Conservation (phyloP, 257 asterid species). For the Eucommia ulmoides region DNA sequence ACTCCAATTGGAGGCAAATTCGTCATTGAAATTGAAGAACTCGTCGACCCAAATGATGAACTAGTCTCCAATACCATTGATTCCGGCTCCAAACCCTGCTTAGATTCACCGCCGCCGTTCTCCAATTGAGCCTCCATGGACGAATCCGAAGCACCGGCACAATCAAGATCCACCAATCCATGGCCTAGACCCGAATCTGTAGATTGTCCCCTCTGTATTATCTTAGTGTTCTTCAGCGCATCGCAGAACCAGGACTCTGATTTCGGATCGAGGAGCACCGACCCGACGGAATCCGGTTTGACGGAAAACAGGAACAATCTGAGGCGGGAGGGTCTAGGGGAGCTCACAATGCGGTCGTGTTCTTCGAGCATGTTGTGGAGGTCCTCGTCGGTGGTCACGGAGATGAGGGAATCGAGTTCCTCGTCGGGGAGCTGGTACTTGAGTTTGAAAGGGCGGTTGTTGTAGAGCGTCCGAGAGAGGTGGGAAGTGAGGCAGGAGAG, state of each 20-base stretch:
- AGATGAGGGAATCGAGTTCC: conserved; percentile 11
- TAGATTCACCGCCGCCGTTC: background rate
- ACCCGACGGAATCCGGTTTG: conserved; percentile 6
- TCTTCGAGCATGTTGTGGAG: conserved; percentile 11
- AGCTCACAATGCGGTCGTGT: conserved; percentile 2
- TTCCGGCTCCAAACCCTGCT: background rate
- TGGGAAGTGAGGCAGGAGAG: conserved; percentile 1
- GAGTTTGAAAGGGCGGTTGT: background rate
- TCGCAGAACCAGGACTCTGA: conserved; percentile 7
- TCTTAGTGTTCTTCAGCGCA: conserved; percentile 2
- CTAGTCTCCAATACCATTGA: background rate
- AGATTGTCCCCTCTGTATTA: conserved; percentile 2
- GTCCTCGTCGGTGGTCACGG: conserved; percentile 5
- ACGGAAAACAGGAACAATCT: conserved; percentile 7
- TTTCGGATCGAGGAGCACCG: conserved; percentile 1
- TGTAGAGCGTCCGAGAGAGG: conserved; percentile 10
- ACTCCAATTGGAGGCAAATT: background rate
- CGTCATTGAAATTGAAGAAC: background rate
- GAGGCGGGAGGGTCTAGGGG: conserved; percentile 2
- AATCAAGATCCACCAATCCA: background rate
- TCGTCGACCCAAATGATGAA: background rate
- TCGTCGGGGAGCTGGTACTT: conserved; percentile 10
- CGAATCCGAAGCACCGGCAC: background rate
- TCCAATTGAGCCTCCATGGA: background rate
- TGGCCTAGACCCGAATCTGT: background rate